Evolutionary conservation across 306 rosid species (phyloP), one percentile per base, ranked within the genome.

Genomic region (Echinosophora koreensis): DNA sequence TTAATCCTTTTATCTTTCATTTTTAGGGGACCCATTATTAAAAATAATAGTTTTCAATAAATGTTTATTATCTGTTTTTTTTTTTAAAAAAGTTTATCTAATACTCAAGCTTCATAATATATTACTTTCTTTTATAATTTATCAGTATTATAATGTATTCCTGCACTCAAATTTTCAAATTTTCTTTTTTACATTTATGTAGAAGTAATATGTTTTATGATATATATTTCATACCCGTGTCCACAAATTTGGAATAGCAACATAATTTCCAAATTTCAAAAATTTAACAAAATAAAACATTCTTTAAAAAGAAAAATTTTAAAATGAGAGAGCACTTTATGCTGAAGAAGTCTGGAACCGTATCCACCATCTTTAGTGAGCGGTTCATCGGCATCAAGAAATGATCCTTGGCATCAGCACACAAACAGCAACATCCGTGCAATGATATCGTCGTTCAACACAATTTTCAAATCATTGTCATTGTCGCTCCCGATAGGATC

Each of bases 401-500:
- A 16, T 27, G 84, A 62, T 80, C 62, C 35, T 56, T 76, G 13
- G 67, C 35, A 11, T 65, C 59, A 18, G 27, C 58, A 7, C 84
- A 51, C 11, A 49, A 15, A 44, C 71, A 70, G 5, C 44, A 41
- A 8, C 7, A 41, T 8, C 41, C 9, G 70, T 18, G 49, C 64
- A 65, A 50, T 78, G 22, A 22, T 91, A 8, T 79, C 89, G 49
- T 89, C 91, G 35, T 89, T 89, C 83, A 91, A 80, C n/a, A 91
- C 81, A 6, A 91, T 91, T 27, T 88, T 84, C 69, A 91, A 75
- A 71, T 84, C 96, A 70, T 88, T 89, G 50, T 85, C 91, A 58
- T 92, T 89, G 1, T 89, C 96, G 41, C 89, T 88, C 14, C 41
- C 91, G 51, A 18, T 34, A 34, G 8, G 79, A 55, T 50, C 77